phyloP scores from a whole-genome alignment of 176 grass and related monocot species.

The Carex pumila region DNA sequence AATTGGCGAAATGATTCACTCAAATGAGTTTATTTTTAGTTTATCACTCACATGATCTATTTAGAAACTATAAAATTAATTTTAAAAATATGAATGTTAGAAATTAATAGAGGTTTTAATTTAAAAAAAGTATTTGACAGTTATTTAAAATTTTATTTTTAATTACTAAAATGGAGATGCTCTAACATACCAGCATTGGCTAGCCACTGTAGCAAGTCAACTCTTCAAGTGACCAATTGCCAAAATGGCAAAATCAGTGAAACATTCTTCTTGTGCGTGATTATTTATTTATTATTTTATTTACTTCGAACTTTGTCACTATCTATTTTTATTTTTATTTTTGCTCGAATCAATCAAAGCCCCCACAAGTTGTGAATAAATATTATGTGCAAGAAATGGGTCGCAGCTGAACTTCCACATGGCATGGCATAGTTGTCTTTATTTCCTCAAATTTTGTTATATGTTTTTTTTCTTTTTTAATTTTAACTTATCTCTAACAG shows the following conservation, averaged over 20 bases:
- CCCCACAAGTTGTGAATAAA: neutral
- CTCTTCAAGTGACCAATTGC: neutral
- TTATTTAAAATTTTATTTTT: too few relatives aligned
- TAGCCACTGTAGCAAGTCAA: too few relatives aligned
- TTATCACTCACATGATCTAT: too few relatives aligned
- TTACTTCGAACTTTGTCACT: neutral
- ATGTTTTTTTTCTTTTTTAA: neutral
- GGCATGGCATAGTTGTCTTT: neutral
- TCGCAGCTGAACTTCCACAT: slow-evolving; percentile 15
- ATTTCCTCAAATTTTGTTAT: neutral
- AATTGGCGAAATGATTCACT: too few relatives aligned
- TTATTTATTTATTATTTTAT: neutral
- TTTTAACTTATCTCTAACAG: neutral
- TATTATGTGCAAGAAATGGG: neutral
- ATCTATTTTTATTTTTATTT: neutral
- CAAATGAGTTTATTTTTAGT: too few relatives aligned
- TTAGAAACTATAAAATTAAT: too few relatives aligned
- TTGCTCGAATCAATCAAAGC: neutral
- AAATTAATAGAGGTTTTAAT: too few relatives aligned
- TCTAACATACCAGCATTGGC: too few relatives aligned
- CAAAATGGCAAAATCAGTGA: neutral
- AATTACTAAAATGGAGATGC: too few relatives aligned
- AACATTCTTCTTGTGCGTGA: neutral
- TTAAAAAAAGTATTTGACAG: too few relatives aligned
- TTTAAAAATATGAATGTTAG: too few relatives aligned